Percentiles rank a stretch among this genome's conserved stretches.
phyloP scores from a whole-genome alignment of 2,329 filamentous ascomycete genomes.

The Plenodomus tracheiphilus region DNA sequence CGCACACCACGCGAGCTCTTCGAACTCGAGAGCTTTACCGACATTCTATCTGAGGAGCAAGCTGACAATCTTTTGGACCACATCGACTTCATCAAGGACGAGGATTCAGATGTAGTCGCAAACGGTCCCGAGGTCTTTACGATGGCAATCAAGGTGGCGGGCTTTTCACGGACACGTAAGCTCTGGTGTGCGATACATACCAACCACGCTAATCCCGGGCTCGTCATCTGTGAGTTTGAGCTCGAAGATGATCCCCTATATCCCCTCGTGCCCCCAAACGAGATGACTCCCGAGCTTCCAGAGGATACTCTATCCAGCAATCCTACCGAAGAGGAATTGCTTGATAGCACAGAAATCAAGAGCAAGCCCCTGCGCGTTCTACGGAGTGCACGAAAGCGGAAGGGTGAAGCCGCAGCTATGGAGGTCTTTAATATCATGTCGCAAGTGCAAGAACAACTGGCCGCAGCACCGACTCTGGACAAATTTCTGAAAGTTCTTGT shows the following conservation, averaged over 20 bases:
- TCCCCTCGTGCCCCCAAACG: constrained; percentile 65
- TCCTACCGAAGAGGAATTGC: constrained; percentile 73
- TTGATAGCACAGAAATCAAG: constrained; percentile 73
- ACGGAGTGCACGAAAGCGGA: constrained; percentile 72
- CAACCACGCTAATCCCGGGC: constrained; percentile 62
- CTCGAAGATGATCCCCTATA: constrained; percentile 73
- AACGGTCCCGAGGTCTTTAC: constrained; percentile 89
- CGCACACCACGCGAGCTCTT: constrained; percentile 79
- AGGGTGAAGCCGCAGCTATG: constrained; percentile 81
- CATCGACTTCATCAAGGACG: constrained; percentile 83
- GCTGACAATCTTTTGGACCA: constrained; percentile 83
- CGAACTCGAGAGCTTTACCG: constrained; percentile 72
- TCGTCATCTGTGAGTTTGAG: constrained; percentile 88
- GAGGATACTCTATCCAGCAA: constrained; percentile 74
- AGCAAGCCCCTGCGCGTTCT: constrained; percentile 79
- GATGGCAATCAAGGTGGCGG: constrained; percentile 66
- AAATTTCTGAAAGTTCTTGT: constrained; percentile 78
- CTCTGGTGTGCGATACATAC: constrained; percentile 88
- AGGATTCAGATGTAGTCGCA: constrained; percentile 71
- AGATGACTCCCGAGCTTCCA: constrained; percentile 63
- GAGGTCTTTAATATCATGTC: constrained; percentile 91
- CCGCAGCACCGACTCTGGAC: constrained; percentile 70
- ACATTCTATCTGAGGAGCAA: constrained; percentile 82
- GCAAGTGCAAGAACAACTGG: constrained; percentile 85
- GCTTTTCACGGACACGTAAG: constrained; percentile 60